Base-by-base conservation (phyloP, 2,329 filamentous ascomycete species). In the Bipolaris cookei region DNA sequence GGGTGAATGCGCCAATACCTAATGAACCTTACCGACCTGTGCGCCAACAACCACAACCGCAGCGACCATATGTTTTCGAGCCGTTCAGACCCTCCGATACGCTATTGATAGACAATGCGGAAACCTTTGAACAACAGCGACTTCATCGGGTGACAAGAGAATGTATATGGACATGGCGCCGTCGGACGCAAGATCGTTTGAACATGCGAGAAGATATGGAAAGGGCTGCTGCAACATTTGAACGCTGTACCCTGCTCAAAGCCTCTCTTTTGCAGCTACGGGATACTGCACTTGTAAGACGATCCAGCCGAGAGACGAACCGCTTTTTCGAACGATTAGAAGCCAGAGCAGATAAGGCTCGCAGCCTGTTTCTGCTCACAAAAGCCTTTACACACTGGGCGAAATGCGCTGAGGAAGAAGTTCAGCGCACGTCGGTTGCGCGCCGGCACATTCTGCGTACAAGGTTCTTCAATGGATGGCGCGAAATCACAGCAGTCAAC, bases 361-460 rank as follows among this genome's bases (percentile, higher is more conserved):
- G 89, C 57, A 83, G 90, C 68, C 76, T 90, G 10, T 89, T 86
- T 64, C 79, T 91, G 6, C 74, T 89, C 55, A 84, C 82, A 3
- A 88, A 86, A 71, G 83, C 85, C 2, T 87, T 91, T 54, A 84
- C 81, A 1, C 86, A 89, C 62, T 96, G 91, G 91, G 84, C 84
- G 10, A 83, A 84, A 52, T 80, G 83, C 48, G 83, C 90, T 10
- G 83, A 82, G 5, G 86, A 90, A 13, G 86, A 91, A 67, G 80
- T 87, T 14, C 83, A 86, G 60, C 84, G 86, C 38, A 91, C 90
- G 3, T 85, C 84, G 4, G 81, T 86, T 39, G 91, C 90, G 18
- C 83, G 89, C 60, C 82, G 86, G 59, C 89, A 91, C 70, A 86
- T 93, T 58, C 78, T 95, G 51, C 82, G 88, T 53, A 86, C 84